Percentiles rank a stretch among this genome's conserved stretches.
Conservation (phyloP, 1,284 basidiomycete genomes). For the Gomphus sp. region DNA sequence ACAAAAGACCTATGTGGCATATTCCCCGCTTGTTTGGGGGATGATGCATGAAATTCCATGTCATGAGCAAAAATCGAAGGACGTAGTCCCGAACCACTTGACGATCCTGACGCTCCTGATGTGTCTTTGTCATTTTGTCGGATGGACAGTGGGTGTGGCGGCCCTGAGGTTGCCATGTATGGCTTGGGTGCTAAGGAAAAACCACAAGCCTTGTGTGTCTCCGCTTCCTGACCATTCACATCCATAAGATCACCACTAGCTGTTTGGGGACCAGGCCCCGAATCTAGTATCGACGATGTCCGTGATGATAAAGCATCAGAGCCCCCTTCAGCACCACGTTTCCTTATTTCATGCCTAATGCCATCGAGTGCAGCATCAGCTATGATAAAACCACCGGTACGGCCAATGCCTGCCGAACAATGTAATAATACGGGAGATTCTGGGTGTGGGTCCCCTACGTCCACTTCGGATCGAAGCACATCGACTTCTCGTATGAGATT, state of each 20-base stretch:
- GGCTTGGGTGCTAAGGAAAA: too few species aligned
- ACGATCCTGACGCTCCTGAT: background rate
- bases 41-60: background rate
- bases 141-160: too few species aligned
- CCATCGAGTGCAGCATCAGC: conserved; percentile 82
- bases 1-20: background rate
- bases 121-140: too few species aligned
- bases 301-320: background rate
- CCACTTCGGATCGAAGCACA: conserved; percentile 46
- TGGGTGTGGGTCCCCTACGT: conserved; percentile 26
- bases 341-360: conserved; percentile 52
- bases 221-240: too few species aligned
- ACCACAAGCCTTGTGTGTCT: too few species aligned
- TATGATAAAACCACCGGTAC: conserved; percentile 87
- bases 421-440: conserved; percentile 55
- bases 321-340: background rate
- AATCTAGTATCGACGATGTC: background rate
- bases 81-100: conserved; percentile 1
- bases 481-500: conserved; percentile 57
- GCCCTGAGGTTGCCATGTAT: too few species aligned
- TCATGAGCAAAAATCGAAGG: background rate
- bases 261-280: too few species aligned
- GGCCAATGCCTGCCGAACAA: conserved; percentile 87
- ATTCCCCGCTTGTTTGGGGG: background rate
- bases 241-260: too few species aligned